Evolutionary conservation across 805 yeast species (phyloP), one percentile per base, ranked within the genome.

Genomic region (Lipomyces anomalus): DNA sequence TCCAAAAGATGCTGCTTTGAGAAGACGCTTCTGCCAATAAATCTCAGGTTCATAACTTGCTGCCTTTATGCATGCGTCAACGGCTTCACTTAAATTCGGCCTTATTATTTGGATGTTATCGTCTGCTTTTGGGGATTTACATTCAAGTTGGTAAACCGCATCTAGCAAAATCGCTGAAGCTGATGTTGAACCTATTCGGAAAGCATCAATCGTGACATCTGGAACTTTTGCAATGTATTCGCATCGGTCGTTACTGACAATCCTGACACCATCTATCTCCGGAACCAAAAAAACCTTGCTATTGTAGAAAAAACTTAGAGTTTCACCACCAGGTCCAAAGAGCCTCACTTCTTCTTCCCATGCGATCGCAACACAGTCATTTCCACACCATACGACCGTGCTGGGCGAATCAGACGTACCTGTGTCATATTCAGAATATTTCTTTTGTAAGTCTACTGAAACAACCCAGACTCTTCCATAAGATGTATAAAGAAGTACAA

Each of bases 1-100:
- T 0, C 97, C 98, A 65, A 89, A 85, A 0, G 84, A 70, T 0
- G 89, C 95, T 1, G 96, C 95, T 43, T 78, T 73, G 32, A 92
- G 64, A 6, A 90, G 66, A 41, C 75, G 76, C 61, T 87, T 88
- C 57, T 92, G 98, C 82, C 89, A 76, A 42, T 71, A 68, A 0
- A 84, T 74, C 50, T 80, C 86, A 56, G 86, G 79, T 57, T 90
- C 97, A 44, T 79, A 81, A 3, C 78, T 63, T 0, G 95, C 82
- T 0, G 94, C 94, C 1, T 72, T 65, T 3, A 88, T 73, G 60
- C 95, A 85, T 17, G 73, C 76, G 28, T 73, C 71, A 1, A 90
- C 80, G 1, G 96, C 95, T 2, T 66, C 65, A 0, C 64, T 60
- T 21, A 84, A 64, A 16, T 68, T 66, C 24, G 75, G 73, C 52